Percentiles rank a stretch among this genome's conserved stretches.
Evolutionary conservation across 1,284 basidiomycete genomes (phyloP).

Genomic region (Microstroma glucosiphilum): DNA sequence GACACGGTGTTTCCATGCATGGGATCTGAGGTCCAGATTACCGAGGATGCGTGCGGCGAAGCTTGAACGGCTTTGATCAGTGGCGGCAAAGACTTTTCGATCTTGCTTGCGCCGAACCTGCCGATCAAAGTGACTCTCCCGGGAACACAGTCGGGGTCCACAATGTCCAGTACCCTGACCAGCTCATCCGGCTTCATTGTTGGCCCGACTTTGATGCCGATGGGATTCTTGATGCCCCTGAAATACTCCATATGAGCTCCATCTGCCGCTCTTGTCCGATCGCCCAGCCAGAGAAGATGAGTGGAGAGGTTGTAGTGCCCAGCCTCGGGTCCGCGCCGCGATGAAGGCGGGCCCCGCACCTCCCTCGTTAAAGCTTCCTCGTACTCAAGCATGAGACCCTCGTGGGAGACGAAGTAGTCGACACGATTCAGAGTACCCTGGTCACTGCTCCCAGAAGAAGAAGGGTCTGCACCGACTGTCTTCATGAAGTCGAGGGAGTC

Average conservation of each 20-base stretch:
- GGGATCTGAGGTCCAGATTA: slow-evolving; percentile 91
- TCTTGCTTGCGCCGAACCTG: slow-evolving; percentile 79
- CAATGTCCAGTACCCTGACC: slow-evolving; percentile 69
- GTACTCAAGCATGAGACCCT: slow-evolving; percentile 86
- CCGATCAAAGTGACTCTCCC: slow-evolving; percentile 87
- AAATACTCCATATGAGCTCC: slow-evolving; percentile 80
- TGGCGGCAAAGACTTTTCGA: slow-evolving; percentile 62
- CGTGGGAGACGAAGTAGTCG: slow-evolving; percentile 91
- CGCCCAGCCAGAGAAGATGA: slow-evolving; percentile 95
- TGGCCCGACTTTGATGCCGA: slow-evolving; percentile 94
- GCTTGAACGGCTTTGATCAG: slow-evolving; percentile 78
- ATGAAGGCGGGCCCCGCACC: slow-evolving; percentile 4
- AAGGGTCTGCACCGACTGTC: slow-evolving; percentile 65
- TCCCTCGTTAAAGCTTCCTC: slow-evolving; percentile 81
- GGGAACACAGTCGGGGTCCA: slow-evolving; percentile 74
- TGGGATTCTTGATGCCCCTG: slow-evolving; percentile 86
- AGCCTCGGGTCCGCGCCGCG: background rate
- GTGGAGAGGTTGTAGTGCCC: slow-evolving; percentile 73
- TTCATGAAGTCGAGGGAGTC: slow-evolving; percentile 89
- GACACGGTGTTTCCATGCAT: slow-evolving; percentile 75
- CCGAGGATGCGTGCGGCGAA: slow-evolving; percentile 66
- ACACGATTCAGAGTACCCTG: slow-evolving; percentile 60
- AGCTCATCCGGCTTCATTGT: slow-evolving; percentile 75
- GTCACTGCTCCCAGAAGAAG: slow-evolving; percentile 40
- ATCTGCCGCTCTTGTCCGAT: slow-evolving; percentile 84